A percentile compares a stretch with the other conserved stretches of the same genome.
Evolutionary conservation across 257 asterid species (phyloP).

Genomic region (Scutellaria galericulata): DNA sequence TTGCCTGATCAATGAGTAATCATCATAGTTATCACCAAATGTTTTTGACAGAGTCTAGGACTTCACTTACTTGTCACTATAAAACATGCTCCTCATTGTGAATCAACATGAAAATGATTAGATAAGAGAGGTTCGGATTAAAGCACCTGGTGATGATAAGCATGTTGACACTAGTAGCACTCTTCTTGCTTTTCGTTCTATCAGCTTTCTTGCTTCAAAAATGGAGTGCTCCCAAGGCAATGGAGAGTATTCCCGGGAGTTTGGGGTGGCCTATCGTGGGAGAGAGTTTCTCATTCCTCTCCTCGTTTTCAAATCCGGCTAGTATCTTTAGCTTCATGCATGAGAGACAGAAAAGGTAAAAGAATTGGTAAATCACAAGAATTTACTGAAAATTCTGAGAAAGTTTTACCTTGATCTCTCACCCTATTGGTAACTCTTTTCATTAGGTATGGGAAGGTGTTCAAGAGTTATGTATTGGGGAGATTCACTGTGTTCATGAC

Average conservation of each 20-base stretch:
- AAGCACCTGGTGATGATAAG: constrained; percentile 8
- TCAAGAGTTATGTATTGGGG: constrained; percentile 77
- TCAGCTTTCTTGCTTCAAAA: constrained; percentile 46
- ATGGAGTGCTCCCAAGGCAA: constrained; percentile 58
- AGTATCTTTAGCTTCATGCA: constrained; percentile 80
- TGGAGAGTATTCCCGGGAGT: constrained; percentile 74
- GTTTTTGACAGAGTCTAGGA: constrained; percentile 17
- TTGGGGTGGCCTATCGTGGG: constrained; percentile 91
- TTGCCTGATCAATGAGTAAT: background rate
- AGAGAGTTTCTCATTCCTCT: constrained; percentile 70
- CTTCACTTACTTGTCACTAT: constrained; percentile 4
- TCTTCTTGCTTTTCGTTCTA: constrained; percentile 38
- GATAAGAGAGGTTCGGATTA: too few species aligned
- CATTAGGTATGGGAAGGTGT: constrained; percentile 86
- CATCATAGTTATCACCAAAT: constrained; percentile 33
- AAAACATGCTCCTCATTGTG: constrained; percentile 1
- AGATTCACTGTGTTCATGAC: constrained; percentile 80
- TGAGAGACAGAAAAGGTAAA: constrained; percentile 70
- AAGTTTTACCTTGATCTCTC: constrained; percentile 15
- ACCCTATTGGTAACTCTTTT: background rate
- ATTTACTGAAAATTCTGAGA: background rate
- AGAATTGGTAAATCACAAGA: background rate
- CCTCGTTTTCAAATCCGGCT: constrained; percentile 69
- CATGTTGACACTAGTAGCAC: constrained; percentile 43
- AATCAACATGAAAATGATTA: background rate